Conservation (phyloP, 2,329 filamentous ascomycete genomes). For the Seiridium unicorne region DNA sequence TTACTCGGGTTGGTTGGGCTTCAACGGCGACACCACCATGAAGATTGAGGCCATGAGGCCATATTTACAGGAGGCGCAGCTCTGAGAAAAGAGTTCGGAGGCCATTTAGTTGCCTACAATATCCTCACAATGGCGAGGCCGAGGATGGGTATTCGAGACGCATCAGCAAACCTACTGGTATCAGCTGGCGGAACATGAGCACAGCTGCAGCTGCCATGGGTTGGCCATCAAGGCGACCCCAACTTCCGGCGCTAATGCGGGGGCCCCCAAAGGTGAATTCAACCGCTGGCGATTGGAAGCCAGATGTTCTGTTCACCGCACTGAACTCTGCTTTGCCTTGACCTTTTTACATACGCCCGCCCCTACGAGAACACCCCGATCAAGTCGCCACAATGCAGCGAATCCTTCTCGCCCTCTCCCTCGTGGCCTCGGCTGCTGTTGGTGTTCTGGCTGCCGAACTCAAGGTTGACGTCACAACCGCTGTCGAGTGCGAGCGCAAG, state of each 20-base stretch:
- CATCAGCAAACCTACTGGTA: background rate
- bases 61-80: too few species aligned
- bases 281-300: background rate
- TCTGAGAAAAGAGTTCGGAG: too few species aligned
- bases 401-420: conserved; percentile 44
- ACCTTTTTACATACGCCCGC: background rate
- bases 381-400: conserved; percentile 43
- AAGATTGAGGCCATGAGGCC: too few species aligned
- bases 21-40: too few species aligned
- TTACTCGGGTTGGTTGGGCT: too few species aligned
- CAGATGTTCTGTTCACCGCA: background rate
- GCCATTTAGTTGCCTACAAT: too few species aligned
- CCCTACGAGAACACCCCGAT: background rate
- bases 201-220: background rate
- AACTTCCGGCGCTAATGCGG: background rate
- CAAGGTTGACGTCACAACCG: conserved; percentile 72
- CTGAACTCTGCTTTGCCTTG: background rate
- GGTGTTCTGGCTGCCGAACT: conserved; percentile 59
- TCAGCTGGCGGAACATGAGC: background rate
- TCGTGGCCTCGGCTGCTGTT: conserved; percentile 50
- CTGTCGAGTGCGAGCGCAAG: conserved; percentile 78
- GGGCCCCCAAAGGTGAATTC: background rate
- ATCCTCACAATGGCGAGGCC: too few species aligned
- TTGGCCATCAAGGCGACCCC: background rate
- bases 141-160: background rate